Base-by-base conservation (phyloP, 805 yeast species). In the Monosporozyma aerobia region DNA sequence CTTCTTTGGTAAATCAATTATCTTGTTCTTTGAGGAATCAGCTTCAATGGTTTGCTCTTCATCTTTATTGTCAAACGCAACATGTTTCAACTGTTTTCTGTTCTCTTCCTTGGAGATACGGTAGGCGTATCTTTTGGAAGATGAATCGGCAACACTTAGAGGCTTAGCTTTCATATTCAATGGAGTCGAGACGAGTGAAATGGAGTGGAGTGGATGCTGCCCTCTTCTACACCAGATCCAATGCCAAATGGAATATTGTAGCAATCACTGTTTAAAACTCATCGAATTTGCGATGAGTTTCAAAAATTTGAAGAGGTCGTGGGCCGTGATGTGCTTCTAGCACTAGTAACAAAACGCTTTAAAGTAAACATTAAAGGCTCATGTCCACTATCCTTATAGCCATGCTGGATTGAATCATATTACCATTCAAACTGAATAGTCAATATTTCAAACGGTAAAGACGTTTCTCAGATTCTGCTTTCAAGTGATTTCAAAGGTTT, bases 1-100 rank as follows among this genome's bases (percentile, higher is more conserved):
- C 68, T 94, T 86, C 63, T 82, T 79, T 49, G 97, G 97, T 49
- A 90, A 73, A 54, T 83, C 82, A 19, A 69, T 57, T 30, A 59
- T 60, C 19, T 59, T 59, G 25, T 25, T 44, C 43, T 10, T 19
- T n/a, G 43, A 6, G 14, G 39, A 11, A 40, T 19, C 44, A 40
- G 16, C 27, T n/a, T 32, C 33, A 6, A 39, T 14, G 22, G 27
- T n/a, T 5, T 39, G 29, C 5, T 54, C 57, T 11, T 29, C 50
- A 25, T n/a, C 29, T 27, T 29, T 48, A 14, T n/a, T 25, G 16
- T 44, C 35, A n/a, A 40, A 27, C 13, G 19, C 25, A 6, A 74
- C 81, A 58, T 73, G 73, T 56, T 77, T 78, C 50, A 76, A 62
- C 51, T 71, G 74, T 55, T 73, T 70, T 51, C 84, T 71, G 51